Evolutionary conservation across 257 asterid genomes (phyloP), one percentile per base, ranked within the genome.

Genomic region (Oldenlandia corymbosa): DNA sequence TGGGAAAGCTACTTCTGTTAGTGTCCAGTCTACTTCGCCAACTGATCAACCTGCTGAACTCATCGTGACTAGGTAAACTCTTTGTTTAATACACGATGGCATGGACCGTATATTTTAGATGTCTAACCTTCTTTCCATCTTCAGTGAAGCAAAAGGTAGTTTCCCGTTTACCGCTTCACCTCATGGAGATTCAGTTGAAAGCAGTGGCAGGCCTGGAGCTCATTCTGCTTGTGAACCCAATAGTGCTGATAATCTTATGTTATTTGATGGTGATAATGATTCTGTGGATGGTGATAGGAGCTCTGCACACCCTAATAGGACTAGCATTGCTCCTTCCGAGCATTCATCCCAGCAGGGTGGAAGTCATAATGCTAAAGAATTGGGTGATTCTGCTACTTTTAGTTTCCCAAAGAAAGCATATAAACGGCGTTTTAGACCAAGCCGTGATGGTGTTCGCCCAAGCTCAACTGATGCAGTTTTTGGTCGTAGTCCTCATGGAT

Each of bases 181-280:
- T 75, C 88, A 76, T 79, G 95, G 96, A 51, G 97, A 90, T 79
- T 88, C 97, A 52, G 81, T 84, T 62, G 96, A 90, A 81, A 90
- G 97, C 78, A 84, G 93, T 64, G 96, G 88, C 70, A 79, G 91
- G 80, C 95, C 87, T 60, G 86, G 78, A 70, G 78, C 72, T 72
- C 79, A 74, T 76, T 82, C 81, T 23, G 64, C 73, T 62, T 76
- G 82, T 75, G 96, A 88, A 67, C 89, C 93, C 26, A 84, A 80
- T 76, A 85, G 89, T 72, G 97, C 97, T 64, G 97, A 90, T 79
- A 90, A 85, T 80, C 96, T 88, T 69, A 76, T 84, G 85, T 81
- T 85, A 68, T 81, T 90, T 78, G 91, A 82, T 68, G 86, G 74
- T 75, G 96, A 84, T 69, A 84, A 74, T 78, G 88, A 81, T 69